Conservation (phyloP, 2,329 filamentous ascomycete species). For the Colletotrichum viniferum region DNA sequence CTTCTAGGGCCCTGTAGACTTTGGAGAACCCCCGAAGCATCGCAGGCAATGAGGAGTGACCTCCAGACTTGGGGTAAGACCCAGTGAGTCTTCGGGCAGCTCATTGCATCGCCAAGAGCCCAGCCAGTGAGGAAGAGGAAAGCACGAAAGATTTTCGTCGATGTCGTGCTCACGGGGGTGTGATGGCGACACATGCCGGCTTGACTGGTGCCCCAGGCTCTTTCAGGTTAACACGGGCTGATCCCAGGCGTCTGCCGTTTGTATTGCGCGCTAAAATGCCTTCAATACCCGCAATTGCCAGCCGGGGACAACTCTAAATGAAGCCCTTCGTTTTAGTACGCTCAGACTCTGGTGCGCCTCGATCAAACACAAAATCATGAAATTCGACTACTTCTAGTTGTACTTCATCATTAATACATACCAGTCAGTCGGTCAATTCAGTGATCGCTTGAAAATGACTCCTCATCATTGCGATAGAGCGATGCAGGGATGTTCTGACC, state of each 20-base stretch:
- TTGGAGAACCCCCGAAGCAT: not conserved
- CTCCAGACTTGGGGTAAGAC: not conserved
- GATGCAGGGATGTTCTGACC: not conserved
- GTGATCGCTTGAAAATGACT: not conserved
- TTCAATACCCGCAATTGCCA: not conserved
- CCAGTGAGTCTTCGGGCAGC: not conserved
- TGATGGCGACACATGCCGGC: conserved; percentile 7
- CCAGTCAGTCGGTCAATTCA: not conserved
- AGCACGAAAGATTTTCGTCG: not conserved
- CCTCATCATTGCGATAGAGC: not conserved
- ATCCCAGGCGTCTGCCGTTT: not conserved
- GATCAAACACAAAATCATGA: not conserved
- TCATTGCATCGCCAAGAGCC: conserved; percentile 9
- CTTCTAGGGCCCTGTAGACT: not conserved
- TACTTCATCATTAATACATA: not conserved
- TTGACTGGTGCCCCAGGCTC: not conserved
- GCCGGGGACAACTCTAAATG: not conserved
- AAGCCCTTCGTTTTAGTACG: not conserved
- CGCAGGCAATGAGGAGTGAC: not conserved
- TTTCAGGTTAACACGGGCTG: not conserved
- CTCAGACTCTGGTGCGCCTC: not conserved
- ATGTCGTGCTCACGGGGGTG: conserved; percentile 17
- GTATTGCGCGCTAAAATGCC: not conserved
- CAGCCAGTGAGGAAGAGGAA: not conserved
- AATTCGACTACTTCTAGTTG: not conserved